Evolutionary conservation across 306 rosid genomes (phyloP), one percentile per base, ranked within the genome.

Genomic region (Lathyrus tuberosus): DNA sequence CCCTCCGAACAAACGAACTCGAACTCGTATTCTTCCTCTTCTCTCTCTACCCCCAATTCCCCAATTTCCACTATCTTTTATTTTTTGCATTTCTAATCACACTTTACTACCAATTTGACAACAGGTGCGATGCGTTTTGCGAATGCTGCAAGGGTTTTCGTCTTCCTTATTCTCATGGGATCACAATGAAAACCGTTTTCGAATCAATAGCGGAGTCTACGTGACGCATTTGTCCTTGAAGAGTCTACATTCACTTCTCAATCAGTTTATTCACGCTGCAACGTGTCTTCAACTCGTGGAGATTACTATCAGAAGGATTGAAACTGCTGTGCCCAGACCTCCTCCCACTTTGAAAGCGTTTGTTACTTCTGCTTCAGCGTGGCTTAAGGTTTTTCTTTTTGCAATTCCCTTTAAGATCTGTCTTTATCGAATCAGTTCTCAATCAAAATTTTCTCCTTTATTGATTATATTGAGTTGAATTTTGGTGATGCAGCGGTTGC

Each of bases 141-240:
- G 90, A 81, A 94, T 88, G 84, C 71, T 94, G 48, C 98, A 94
- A 87, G 98, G 98, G 57, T 85, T 85, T 81, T 83, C 92, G 4
- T 74, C 96, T 65, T 77, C 91, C 40, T 48, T 87, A 7, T 94
- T 94, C 72, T 72, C 10, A 59, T 94, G 98, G 98, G 92, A 90
- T 49, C 67, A 62, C 1, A 64, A 7, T 33, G 84, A 30, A 37
- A 83, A 75, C 31, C 30, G 71, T 64, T 94, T 86, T 70, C 71
- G 76, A 57, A 83, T 75, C 52, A 84, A 94, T 78, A 78, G 53
- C 22, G 88, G 97, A 79, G 78, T 87, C 2, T 78, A 86, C 65
- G 75, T 88, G 33, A 61, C 77, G 3, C 98, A 94, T 71, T 86
- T 90, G 48, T 90, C 97, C 35, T 86, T 75, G 38, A 81, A 77